Base-by-base conservation (phyloP, 345 rosid genomes). In the Ceriops decandra region DNA sequence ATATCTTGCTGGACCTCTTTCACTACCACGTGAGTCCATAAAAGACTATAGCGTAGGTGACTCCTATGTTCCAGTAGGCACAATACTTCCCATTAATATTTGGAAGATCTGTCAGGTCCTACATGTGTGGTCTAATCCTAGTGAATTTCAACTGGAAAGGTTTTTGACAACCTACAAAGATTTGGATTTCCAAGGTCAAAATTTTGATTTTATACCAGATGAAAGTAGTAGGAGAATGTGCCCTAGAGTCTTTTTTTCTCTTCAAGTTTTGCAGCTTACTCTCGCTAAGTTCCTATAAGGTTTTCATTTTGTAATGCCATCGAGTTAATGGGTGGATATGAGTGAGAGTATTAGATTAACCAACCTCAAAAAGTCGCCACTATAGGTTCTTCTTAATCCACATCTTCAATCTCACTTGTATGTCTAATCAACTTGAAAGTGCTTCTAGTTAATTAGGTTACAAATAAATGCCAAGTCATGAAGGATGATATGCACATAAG, bases 31-130 rank as follows among this genome's bases (percentile, higher is more conserved):
- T 5, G 33, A 31, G 33, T 31, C 33, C 6, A 5, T 31, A 6
- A 71, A 73, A 1, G 67, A 73, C 15, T 72, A 70, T 24, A 60
- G 35, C 0, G 19, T 60, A 2, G 71, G 20, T 13, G 67, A 65
- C 6, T 67, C 67, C 61, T 46, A 66, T 36, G 38, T 73, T 5
- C 70, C 57, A 21, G 13, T 5, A 5, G 57, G 67, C 6, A 67
- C 66, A 11, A 13, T 22, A 5, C 71, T 67, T 8, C 19, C 60
- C 0, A 24, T 36, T n/a, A 47, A 47, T 47, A 47, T 47, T 0
- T 0, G 3, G 19, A 47, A 47, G 52, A 47, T 47, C 52, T 1
- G 9, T 47, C 0, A 1, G 19, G 52, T 13, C 52, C 1, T 19
- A 2, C 13, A 10, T 13, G 13, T 47, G 3, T 47, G 52, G 52